phyloP scores from a whole-genome alignment of 1,139 yeast genomes.

The Hemisphaericaspora subhashii region DNA sequence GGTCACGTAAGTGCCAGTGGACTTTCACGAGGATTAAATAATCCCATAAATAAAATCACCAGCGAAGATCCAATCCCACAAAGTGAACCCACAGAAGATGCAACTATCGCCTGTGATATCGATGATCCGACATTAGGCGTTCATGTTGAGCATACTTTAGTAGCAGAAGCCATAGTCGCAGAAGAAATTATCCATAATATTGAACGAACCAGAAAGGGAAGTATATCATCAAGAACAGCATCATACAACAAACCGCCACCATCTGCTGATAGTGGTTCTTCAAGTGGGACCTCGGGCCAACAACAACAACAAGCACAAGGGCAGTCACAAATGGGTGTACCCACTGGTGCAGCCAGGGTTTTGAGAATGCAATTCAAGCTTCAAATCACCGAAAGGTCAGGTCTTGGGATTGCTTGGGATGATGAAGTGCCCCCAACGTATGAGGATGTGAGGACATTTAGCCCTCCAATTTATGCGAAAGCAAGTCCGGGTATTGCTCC shows the following conservation, averaged over 20 bases:
- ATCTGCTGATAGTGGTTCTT: slow-evolving; percentile 11
- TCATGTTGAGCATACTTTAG: slow-evolving; percentile 68
- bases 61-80: slow-evolving; percentile 25
- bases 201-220: slow-evolving; percentile 13
- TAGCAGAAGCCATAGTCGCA: slow-evolving; percentile 88
- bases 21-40: slow-evolving; percentile 54
- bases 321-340: slow-evolving; percentile 56
- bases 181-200: slow-evolving; percentile 67
- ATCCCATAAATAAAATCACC: slow-evolving; percentile 27
- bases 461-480: slow-evolving; percentile 77
- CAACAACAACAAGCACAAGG: slow-evolving; percentile 10
- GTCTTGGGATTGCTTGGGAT: slow-evolving; percentile 97
- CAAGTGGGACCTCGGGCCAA: slow-evolving; percentile 4
- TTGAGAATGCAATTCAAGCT: slow-evolving; percentile 90
- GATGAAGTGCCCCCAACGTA: slow-evolving; percentile 98
- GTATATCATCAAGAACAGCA: background rate
- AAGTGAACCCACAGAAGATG: slow-evolving; percentile 39
- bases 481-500: slow-evolving; percentile 17
- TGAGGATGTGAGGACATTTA: slow-evolving; percentile 73
- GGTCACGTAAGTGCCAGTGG: slow-evolving; percentile 63
- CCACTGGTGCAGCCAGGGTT: slow-evolving; percentile 95
- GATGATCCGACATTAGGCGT: slow-evolving; percentile 83
- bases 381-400: slow-evolving; percentile 81
- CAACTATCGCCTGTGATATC: slow-evolving; percentile 75
- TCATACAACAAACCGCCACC: slow-evolving; percentile 5